Base-by-base conservation (phyloP, 2,329 filamentous ascomycete species). In the Talaromyces amestolkiae region DNA sequence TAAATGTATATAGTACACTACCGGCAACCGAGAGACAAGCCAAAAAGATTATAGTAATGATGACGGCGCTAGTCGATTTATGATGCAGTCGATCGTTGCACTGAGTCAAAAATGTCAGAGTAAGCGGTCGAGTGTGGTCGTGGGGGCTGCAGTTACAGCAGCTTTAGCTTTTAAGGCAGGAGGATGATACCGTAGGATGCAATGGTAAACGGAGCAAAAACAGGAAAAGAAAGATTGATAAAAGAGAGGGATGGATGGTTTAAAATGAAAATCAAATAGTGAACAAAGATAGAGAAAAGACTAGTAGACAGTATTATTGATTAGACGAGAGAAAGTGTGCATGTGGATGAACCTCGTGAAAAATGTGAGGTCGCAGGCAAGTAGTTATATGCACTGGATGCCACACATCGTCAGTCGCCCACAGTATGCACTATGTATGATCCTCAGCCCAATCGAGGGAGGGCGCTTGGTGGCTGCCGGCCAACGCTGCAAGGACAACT, bases 291-390 rank as follows among this genome's bases (percentile, higher is more conserved):
- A 67, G 41, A 67, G 63, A 61, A 67, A 68, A 67, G 64, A 70
- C 63, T 47, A 63, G 63, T 66, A 65, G 58, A 64, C 60, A 56
- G 33, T 56, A 56, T 56, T 56, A 56, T 56, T 39, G 53, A 56
- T 56, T 56, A 56, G 56, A 63, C 7, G 39, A 56, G 65, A 51
- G 61, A 45, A 56, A 54, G 43, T 64, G 71, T 61, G 73, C 73
- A 75, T 75, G 73, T 69, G 72, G 69, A 72, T 72, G 71, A 70
- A 66, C 70, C 72, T 68, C 73, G 72, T 75, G 73, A 75, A 74
- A 59, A 74, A 74, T 70, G 63, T 56, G 64, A 59, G 62, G 66
- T 65, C 53, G 43, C 51, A 22, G 64, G 68, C 49, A 62, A 58
- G 66, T 68, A 69, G 70, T 70, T 71, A 71, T 71, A 74, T 72